These are phyloP conservation scores for Amylocystis lapponica DNA, from an alignment of 768 basidiomycete genomes.

Conservation along the genomic window DNA sequence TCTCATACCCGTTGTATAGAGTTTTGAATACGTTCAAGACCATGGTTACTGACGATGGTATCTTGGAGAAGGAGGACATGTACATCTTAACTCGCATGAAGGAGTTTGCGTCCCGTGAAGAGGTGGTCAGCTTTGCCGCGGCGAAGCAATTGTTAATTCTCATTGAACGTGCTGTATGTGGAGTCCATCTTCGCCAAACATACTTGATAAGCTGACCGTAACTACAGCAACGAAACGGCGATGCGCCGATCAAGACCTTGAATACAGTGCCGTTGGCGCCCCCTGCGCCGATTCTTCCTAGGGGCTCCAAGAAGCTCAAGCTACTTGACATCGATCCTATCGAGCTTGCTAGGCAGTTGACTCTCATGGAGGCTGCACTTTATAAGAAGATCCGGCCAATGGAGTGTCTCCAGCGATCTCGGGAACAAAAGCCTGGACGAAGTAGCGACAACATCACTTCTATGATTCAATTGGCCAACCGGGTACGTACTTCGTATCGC, in stretches of 20 bases:
- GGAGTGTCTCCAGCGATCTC: conserved; percentile 84
- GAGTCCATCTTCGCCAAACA: conserved; percentile 2
- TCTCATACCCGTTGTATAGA: not conserved
- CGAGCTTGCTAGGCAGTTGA: conserved; percentile 90
- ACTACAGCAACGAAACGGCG: conserved; percentile 43
- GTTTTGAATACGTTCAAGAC: conserved; percentile 89
- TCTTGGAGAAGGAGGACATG: conserved; percentile 82
- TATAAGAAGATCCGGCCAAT: conserved; percentile 86
- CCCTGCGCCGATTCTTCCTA: conserved; percentile 74
- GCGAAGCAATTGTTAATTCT: conserved; percentile 69
- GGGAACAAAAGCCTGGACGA: conserved; percentile 63
- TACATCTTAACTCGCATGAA: conserved; percentile 79
- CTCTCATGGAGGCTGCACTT: conserved; percentile 80
- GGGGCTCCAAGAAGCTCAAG: conserved; percentile 62
- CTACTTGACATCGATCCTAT: conserved; percentile 82
- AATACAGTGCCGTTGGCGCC: conserved; percentile 52
- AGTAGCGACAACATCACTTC: conserved; percentile 78
- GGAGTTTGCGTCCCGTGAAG: conserved; percentile 65
- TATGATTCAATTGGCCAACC: conserved; percentile 85
- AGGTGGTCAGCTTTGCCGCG: conserved; percentile 57
- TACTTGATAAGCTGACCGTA: conserved; percentile 1
- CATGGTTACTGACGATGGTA: conserved; percentile 80
- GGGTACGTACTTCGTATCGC: conserved; percentile 49
- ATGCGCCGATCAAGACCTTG: conserved; percentile 51
- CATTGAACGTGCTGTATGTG: conserved; percentile 76